Evolutionary conservation across 192 early-diverging fungal genomes (phyloP), one percentile per base, ranked within the genome.

Genomic region (Coemansia sp.): DNA sequence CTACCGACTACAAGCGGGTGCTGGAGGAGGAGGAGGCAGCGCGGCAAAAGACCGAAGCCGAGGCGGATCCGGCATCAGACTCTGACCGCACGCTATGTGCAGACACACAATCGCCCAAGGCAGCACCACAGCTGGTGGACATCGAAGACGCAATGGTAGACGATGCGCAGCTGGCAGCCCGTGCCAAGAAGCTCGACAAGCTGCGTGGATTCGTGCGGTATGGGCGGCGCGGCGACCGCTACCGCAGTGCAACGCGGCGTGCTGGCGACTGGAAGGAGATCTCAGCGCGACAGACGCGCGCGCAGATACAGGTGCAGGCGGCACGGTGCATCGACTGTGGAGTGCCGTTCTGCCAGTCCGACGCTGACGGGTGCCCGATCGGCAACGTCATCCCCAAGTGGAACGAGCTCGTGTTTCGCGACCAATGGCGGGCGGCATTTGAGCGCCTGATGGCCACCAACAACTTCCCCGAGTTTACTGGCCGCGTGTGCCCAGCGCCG

Each of bases 381-480:
- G 92, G 96, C 57, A 99, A 99, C 80, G 87, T 99, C 45, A 97
- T 99, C 61, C 96, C 96, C 50, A 95, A 95, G 81, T 99, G 94
- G 93, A 98, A 98, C 73, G 94, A 98, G 45, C 80, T 98, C 14
- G 89, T 98, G 23, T 98, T 90, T 83, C 88, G 88, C 71, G 82
- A 94, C 79, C 91, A 95, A 68, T 98, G 96, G 96, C 82, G 89
- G 70, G 94, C 93, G 9, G 96, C 96, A 13, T 83, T 96, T 31
- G 86, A 92, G 55, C 88, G 96, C 31, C 81, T 98, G 52, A 78
- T 94, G 57, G 86, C 94, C 80, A 98, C 96, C 58, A 96, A 96
- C 84, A 98, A 98, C 82, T 98, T 98, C 83, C 96, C 96, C 44
- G 96, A 98, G 80, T 98, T 98, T 75, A 98, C 96, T 42, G 96